Evolutionary conservation across 2,329 filamentous ascomycete species (phyloP).

Genomic region (Sporothrix sp.): DNA sequence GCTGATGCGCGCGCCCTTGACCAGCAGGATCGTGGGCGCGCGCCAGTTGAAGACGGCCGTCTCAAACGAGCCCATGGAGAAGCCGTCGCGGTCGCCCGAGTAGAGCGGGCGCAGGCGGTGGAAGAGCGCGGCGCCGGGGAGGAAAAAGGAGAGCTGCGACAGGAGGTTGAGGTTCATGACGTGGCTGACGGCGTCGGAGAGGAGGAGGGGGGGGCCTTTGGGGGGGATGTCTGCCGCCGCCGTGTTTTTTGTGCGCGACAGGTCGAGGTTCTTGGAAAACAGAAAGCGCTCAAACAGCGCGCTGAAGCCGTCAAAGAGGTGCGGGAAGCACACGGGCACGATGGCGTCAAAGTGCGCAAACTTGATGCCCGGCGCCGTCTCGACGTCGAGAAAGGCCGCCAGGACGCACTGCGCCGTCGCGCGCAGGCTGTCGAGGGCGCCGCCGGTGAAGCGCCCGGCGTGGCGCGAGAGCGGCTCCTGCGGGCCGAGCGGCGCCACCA

Average conservation of each 20-base stretch:
- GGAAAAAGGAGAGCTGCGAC: conserved; percentile 64
- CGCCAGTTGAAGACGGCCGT: conserved; percentile 68
- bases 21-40: conserved; percentile 62
- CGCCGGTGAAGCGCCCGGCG: conserved; percentile 43
- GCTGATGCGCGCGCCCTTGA: conserved; percentile 53
- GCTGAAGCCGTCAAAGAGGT: conserved; percentile 57
- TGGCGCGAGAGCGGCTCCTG: conserved; percentile 57
- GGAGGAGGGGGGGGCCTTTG: conserved; percentile 30
- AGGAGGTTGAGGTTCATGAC: conserved; percentile 57
- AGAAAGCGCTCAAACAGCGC: conserved; percentile 66
- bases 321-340: conserved; percentile 51
- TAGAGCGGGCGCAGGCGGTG: conserved; percentile 57
- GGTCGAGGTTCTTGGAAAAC: conserved; percentile 61
- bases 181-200: conserved; percentile 40
- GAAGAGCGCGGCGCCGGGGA: conserved; percentile 56
- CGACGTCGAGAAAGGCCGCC: conserved; percentile 54
- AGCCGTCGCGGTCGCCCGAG: conserved; percentile 59
- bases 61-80: conserved; percentile 69
- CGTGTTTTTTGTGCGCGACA: conserved; percentile 39
- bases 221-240: neutral
- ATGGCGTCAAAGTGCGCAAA: conserved; percentile 52
- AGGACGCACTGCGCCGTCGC: conserved; percentile 55
- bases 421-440: conserved; percentile 49
- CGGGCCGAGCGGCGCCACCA: conserved; percentile 53
- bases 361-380: conserved; percentile 52